A percentile compares a stretch with the other conserved stretches of the same genome.
Conservation (phyloP, 2,329 filamentous ascomycete species). For the Camillea tinctor region DNA sequence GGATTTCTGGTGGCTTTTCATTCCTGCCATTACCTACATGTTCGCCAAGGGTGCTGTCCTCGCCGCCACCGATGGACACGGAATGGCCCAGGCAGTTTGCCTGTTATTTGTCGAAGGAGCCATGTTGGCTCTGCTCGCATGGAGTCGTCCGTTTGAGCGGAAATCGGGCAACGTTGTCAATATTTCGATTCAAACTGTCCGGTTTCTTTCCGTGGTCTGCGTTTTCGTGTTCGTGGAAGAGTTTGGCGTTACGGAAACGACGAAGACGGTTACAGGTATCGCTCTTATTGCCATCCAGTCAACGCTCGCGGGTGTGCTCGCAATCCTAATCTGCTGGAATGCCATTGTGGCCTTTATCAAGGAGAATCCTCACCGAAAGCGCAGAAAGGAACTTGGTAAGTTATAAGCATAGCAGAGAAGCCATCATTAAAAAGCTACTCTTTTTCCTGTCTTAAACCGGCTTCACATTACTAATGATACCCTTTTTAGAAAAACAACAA, state of each 20-base stretch:
- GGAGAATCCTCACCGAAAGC: conserved; percentile 86
- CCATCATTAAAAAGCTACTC: conserved; percentile 4
- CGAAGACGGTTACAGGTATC: conserved; percentile 91
- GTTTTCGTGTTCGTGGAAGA: conserved; percentile 93
- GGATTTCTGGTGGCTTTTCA: conserved; percentile 95
- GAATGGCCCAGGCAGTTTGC: conserved; percentile 74
- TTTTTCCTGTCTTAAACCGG: not conserved
- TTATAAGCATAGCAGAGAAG: conserved; percentile 11
- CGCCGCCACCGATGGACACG: conserved; percentile 81
- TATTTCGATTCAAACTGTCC: conserved; percentile 84
- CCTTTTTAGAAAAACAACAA: conserved; percentile 66
- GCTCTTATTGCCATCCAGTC: conserved; percentile 91
- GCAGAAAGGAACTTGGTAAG: conserved; percentile 87
- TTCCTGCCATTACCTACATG: conserved; percentile 86
- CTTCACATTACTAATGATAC: conserved; percentile 59
- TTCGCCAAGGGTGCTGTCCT: conserved; percentile 86
- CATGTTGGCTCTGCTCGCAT: conserved; percentile 77
- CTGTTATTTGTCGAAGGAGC: conserved; percentile 79
- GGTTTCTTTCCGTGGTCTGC: conserved; percentile 83
- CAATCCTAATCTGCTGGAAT: conserved; percentile 86
- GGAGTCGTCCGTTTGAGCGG: conserved; percentile 82
- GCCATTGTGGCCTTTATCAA: conserved; percentile 79
- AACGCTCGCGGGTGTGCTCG: conserved; percentile 75
- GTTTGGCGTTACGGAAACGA: conserved; percentile 84
- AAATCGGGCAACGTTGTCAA: conserved; percentile 91